These are phyloP conservation scores for Ramalina peruviana DNA, from an alignment of 495 filamentous ascomycete genomes.

Conservation along the genomic window DNA sequence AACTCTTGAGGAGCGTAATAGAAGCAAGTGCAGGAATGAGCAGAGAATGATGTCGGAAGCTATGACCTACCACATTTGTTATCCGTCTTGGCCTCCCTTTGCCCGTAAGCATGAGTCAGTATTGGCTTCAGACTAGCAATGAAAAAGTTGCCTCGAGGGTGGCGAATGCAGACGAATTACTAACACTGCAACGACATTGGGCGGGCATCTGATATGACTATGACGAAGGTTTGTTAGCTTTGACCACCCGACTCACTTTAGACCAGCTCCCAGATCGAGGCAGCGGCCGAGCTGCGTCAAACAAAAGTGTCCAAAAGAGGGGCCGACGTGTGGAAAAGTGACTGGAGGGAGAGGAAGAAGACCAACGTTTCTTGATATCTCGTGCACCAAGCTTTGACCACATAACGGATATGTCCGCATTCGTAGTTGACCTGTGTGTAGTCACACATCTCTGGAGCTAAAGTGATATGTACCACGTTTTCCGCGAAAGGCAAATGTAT, in stretches of 20 bases:
- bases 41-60: not conserved
- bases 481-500: no score
- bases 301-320: not conserved
- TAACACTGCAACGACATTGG: constrained; percentile 35
- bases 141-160: not conserved
- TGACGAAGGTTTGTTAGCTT: not conserved
- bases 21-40: not conserved
- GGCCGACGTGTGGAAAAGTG: not conserved
- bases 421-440: constrained; percentile 36
- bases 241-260: no score
- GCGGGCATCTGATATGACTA: constrained; percentile 26
- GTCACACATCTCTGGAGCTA: constrained; percentile 32
- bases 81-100: constrained; percentile 26
- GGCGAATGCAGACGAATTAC: constrained; percentile 1
- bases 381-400: constrained; percentile 39
- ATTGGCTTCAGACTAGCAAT: not conserved
- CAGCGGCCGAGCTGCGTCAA: not conserved
- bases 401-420: constrained; percentile 35
- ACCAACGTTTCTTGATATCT: constrained; percentile 31
- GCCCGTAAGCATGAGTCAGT: constrained; percentile 1
- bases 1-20: not conserved
- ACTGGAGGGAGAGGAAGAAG: constrained; percentile 1
- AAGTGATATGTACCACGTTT: not conserved
- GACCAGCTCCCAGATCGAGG: no score
- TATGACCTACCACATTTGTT: constrained; percentile 27